Percentiles rank a stretch among this genome's conserved stretches.
These are phyloP conservation scores for Cutaneotrichosporon dermatis DNA, from an alignment of 1,284 basidiomycete genomes.

Conservation along the genomic window DNA sequence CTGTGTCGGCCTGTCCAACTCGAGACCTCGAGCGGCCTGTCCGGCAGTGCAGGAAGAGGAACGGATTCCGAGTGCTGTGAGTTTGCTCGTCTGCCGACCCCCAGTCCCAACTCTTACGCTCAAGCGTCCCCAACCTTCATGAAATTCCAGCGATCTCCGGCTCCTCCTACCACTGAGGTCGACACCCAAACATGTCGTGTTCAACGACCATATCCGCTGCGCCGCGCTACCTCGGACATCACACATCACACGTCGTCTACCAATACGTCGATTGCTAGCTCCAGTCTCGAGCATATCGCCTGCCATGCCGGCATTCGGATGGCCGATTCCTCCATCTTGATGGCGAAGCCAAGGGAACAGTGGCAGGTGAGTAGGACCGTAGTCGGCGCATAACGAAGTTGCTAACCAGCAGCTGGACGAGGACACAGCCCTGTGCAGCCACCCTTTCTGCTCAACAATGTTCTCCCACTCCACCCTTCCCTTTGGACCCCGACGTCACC, in stretches of 20 bases:
- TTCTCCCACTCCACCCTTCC: constrained; percentile 35
- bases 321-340: background rate
- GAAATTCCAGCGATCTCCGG: constrained; percentile 15
- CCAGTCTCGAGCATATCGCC: constrained; percentile 1
- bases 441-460: constrained; percentile 39
- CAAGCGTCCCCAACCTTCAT: constrained; percentile 15
- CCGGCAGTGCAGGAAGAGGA: constrained; percentile 1
- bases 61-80: constrained; percentile 11
- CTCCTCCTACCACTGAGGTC: constrained; percentile 11
- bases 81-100: background rate
- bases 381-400: background rate
- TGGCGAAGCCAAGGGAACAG: constrained; percentile 16
- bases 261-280: background rate
- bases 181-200: constrained; percentile 4
- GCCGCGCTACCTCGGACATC: constrained; percentile 3
- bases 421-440: constrained; percentile 37
- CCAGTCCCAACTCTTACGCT: too few species aligned
- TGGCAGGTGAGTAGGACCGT: constrained; percentile 35
- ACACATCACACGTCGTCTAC: background rate
- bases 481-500: constrained; percentile 37
- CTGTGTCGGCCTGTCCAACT: constrained; percentile 32
- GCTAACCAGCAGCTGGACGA: constrained; percentile 26
- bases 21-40: background rate
- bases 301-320: background rate
- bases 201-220: background rate